These are phyloP conservation scores for Marchantia paleacea DNA, from an alignment of 225 moss, liverwort and hornwort genomes.

Conservation along the genomic window DNA sequence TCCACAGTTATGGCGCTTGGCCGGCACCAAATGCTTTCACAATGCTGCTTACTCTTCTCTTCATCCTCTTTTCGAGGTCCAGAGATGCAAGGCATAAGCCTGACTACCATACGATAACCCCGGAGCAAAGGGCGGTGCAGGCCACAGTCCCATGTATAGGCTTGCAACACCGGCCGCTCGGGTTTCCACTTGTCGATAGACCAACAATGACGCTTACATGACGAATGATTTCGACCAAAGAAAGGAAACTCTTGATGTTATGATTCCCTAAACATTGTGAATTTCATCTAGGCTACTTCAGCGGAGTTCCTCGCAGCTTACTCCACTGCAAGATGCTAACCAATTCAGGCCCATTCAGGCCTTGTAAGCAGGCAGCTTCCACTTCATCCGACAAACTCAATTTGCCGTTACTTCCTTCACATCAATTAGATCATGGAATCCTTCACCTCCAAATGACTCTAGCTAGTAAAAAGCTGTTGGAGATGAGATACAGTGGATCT, in stretches of 20 bases:
- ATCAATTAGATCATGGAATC: not conserved
- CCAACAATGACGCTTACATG: not conserved
- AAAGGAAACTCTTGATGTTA: not conserved
- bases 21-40: conserved; percentile 72
- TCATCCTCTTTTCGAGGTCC: not conserved
- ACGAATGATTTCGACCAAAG: not conserved
- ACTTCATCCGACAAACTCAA: not conserved
- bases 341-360: not conserved
- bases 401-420: not conserved
- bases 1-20: conserved; percentile 30
- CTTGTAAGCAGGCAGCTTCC: not conserved
- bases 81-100: not conserved
- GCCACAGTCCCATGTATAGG: not conserved
- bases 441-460: not conserved
- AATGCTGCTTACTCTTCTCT: conserved; percentile 62
- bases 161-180: not conserved
- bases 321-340: no score
- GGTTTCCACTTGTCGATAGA: not conserved
- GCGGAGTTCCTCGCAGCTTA: not conserved
- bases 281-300: not conserved
- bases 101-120: not conserved
- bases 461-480: no score
- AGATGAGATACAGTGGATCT: no score
- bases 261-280: not conserved
- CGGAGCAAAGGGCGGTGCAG: not conserved